These are phyloP conservation scores for Xerocomellus amylosporus DNA, from an alignment of 768 basidiomycete genomes.

Conservation along the genomic window DNA sequence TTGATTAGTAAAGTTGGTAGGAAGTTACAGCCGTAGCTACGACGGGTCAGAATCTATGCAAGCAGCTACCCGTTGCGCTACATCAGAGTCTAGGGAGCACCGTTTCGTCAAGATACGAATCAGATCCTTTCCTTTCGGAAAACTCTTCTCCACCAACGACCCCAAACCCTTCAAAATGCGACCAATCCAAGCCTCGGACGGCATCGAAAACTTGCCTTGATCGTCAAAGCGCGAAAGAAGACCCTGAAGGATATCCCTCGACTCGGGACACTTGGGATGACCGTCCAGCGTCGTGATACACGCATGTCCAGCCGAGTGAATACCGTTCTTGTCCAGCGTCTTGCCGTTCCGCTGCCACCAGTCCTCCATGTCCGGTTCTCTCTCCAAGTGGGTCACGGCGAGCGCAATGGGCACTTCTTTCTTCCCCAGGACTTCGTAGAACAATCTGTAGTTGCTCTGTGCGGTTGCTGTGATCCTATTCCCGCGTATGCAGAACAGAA, in stretches of 20 bases:
- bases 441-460: slow-evolving; percentile 25
- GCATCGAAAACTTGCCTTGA: slow-evolving; percentile 32
- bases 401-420: slow-evolving; percentile 39
- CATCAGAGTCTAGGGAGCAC: slow-evolving; percentile 22
- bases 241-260: slow-evolving; percentile 24
- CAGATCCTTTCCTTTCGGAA: slow-evolving; percentile 26
- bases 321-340: slow-evolving; percentile 18
- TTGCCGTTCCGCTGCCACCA: slow-evolving; percentile 32
- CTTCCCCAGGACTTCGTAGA: slow-evolving; percentile 28
- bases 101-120: slow-evolving; percentile 27
- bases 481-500: slow-evolving; percentile 40
- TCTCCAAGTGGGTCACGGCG: slow-evolving; percentile 40
- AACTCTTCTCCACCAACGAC: slow-evolving; percentile 17
- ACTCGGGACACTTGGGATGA: slow-evolving; percentile 30
- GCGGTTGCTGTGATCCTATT: slow-evolving; percentile 32
- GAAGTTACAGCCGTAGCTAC: background rate
- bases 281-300: slow-evolving; percentile 30
- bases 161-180: slow-evolving; percentile 23
- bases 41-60: slow-evolving; percentile 15
- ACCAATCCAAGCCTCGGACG: slow-evolving; percentile 27
- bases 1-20: background rate
- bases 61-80: slow-evolving; percentile 21
- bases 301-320: slow-evolving; percentile 29
- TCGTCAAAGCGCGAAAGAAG: slow-evolving; percentile 21
- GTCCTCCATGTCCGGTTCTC: slow-evolving; percentile 31